Conservation (phyloP, 2,329 filamentous ascomycete genomes). For the Amphichorda felina region DNA sequence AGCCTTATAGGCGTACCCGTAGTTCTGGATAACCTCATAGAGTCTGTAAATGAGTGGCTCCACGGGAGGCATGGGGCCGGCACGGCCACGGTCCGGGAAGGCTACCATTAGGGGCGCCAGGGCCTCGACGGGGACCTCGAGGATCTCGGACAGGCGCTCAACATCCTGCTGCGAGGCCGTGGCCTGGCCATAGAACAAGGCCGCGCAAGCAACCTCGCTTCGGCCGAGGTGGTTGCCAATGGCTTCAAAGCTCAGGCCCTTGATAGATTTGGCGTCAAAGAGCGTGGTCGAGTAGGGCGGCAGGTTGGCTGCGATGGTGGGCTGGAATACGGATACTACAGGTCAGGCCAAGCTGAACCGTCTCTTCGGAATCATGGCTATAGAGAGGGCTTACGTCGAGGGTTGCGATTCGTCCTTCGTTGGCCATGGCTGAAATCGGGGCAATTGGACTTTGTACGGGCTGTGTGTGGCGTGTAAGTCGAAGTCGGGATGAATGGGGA, state of each 20-base stretch:
- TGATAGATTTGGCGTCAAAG: constrained; percentile 58
- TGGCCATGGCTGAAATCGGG: constrained; percentile 2
- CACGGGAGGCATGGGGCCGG: constrained; percentile 26
- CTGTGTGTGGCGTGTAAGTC: too few species aligned
- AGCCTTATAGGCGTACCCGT: constrained; percentile 92
- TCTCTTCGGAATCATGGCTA: neutral
- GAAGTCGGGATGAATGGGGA: too few species aligned
- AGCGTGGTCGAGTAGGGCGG: constrained; percentile 61
- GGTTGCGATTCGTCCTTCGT: constrained; percentile 10
- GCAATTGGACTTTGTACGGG: neutral
- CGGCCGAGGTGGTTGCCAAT: constrained; percentile 65
- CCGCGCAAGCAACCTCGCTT: constrained; percentile 74
- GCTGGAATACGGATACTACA: constrained; percentile 29
- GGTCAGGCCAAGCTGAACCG: neutral
- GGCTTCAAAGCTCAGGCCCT: constrained; percentile 65
- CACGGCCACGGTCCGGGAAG: constrained; percentile 70
- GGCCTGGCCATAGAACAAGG: constrained; percentile 83
- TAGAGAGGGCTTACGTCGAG: constrained; percentile 22
- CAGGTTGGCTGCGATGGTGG: constrained; percentile 55
- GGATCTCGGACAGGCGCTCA: constrained; percentile 51
- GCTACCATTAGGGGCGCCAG: constrained; percentile 54
- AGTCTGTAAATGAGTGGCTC: constrained; percentile 62
- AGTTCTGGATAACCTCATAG: constrained; percentile 94
- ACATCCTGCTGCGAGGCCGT: constrained; percentile 59
- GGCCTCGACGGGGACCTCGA: constrained; percentile 43